Percentiles rank a stretch among this genome's conserved stretches.
Conservation (phyloP, 352 stramenopile genomes). For the Globisporangium iwayamae region DNA sequence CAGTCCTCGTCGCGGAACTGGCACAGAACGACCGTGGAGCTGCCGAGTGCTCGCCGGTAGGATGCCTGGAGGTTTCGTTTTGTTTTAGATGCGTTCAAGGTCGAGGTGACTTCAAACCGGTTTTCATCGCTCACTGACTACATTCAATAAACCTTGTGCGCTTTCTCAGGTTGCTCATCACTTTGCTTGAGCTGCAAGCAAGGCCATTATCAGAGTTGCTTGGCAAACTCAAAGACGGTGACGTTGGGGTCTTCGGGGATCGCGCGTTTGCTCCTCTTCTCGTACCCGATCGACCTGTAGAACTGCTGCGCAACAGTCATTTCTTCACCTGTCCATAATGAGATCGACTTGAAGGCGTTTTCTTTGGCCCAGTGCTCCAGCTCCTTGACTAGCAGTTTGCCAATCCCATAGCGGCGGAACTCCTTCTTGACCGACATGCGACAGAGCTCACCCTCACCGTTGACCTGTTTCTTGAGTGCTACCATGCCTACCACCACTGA, state of each 20-base stretch:
- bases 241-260: constrained; percentile 34
- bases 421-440: constrained; percentile 37
- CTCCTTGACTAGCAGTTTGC: constrained; percentile 30
- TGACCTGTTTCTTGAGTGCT: constrained; percentile 28
- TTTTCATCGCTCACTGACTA: too few relatives aligned
- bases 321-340: constrained; percentile 32
- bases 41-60: too few relatives aligned
- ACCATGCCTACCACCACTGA: constrained; percentile 36
- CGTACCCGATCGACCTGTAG: constrained; percentile 32
- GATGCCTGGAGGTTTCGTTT: too few relatives aligned
- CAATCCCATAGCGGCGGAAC: constrained; percentile 38
- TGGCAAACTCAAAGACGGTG: constrained; percentile 32
- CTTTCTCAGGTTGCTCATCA: too few relatives aligned
- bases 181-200: too few relatives aligned
- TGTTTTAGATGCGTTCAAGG: too few relatives aligned
- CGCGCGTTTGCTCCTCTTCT: constrained; percentile 21
- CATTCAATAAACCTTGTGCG: too few relatives aligned
- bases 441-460: constrained; percentile 34
- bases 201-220: constrained; percentile 19
- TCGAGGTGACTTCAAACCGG: too few relatives aligned
- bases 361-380: constrained; percentile 36
- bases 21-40: constrained; percentile 8
- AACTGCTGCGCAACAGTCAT: constrained; percentile 33
- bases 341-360: constrained; percentile 28
- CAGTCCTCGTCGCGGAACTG: constrained; percentile 11